Conservation (phyloP, 1,284 basidiomycete genomes). For the Ustilago shanxiensis region DNA sequence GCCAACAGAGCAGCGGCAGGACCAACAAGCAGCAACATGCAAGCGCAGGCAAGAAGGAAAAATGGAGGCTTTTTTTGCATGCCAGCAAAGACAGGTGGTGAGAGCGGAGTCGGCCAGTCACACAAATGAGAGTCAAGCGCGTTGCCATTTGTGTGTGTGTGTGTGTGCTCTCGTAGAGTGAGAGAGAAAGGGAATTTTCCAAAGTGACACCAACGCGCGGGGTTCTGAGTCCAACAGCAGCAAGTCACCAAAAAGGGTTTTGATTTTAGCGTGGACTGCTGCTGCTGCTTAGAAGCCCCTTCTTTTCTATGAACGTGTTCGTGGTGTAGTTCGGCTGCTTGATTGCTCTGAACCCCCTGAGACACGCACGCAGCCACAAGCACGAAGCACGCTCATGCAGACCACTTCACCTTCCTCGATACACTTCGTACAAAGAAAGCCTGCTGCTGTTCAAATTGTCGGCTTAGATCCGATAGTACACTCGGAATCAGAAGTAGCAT, state of each 20-base stretch:
- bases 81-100: slow-evolving; percentile 11
- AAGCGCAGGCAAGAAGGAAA: background rate
- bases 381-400: background rate
- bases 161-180: background rate
- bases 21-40: too few relatives aligned
- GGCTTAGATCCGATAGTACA: background rate
- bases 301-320: too few relatives aligned
- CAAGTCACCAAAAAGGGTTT: too few relatives aligned
- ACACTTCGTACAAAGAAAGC: too few relatives aligned
- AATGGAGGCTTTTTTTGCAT: slow-evolving; percentile 12
- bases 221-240: background rate
- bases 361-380: background rate
- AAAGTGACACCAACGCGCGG: slow-evolving; percentile 8
- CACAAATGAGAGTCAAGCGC: background rate
- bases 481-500: background rate
- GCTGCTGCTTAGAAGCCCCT: background rate
- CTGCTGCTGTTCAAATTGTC: too few relatives aligned
- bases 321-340: too few relatives aligned
- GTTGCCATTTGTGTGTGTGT: background rate
- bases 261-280: too few relatives aligned
- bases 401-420: too few relatives aligned
- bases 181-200: background rate
- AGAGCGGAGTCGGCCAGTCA: slow-evolving; percentile 7
- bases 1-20: background rate
- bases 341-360: too few relatives aligned